Evolutionary conservation across 2,329 filamentous ascomycete genomes (phyloP), one percentile per base, ranked within the genome.

Genomic region (Thielaviopsis musarum): DNA sequence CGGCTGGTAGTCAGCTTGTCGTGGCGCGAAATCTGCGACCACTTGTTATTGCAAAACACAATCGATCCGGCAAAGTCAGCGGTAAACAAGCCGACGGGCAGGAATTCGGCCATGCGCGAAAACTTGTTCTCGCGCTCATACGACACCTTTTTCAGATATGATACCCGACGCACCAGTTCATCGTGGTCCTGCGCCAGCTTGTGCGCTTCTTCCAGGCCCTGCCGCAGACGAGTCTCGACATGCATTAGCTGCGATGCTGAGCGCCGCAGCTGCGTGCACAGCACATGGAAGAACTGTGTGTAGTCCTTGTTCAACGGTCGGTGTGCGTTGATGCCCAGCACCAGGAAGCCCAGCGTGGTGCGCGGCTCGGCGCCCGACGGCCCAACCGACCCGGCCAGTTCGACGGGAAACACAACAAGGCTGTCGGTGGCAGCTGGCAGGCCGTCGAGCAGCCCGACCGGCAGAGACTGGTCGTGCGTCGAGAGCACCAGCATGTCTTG

Each of bases 11-110:
- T 74, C 17, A 78, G 74, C 64, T 79, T 78, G 1, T 81, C 79
- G 59, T 87, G 82, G 38, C 84, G 75, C 0, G 85, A 85, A 38
- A 90, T 87, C 63, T 81, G 76, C 78, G 77, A 83, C 80, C 80
- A 93, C 67, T 85, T 87, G 63, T 91, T 85, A 67, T 94, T 94
- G 67, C 84, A 87, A 67, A 88, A 93, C 10, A 79, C 87, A 65
- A 93, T 87, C 24, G 78, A 74, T 3, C 88, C 88, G 49, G 75
- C 70, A 0, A 80, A 76, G 66, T 89, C 80, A n/a, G 87, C 85
- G 64, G 93, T 91, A 68, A 91, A 91, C 72, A 94, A 85, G 28
- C 88, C 88, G 1, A 91, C 87, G 0, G 88, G 88, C 0, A 87
- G 85, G 63, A 89, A 88, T 66, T 91, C 87, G 2, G 88, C 87